Percentiles rank a stretch among this genome's conserved stretches.
Evolutionary conservation across 257 asterid species (phyloP).

Genomic region (Plantago elongata): DNA sequence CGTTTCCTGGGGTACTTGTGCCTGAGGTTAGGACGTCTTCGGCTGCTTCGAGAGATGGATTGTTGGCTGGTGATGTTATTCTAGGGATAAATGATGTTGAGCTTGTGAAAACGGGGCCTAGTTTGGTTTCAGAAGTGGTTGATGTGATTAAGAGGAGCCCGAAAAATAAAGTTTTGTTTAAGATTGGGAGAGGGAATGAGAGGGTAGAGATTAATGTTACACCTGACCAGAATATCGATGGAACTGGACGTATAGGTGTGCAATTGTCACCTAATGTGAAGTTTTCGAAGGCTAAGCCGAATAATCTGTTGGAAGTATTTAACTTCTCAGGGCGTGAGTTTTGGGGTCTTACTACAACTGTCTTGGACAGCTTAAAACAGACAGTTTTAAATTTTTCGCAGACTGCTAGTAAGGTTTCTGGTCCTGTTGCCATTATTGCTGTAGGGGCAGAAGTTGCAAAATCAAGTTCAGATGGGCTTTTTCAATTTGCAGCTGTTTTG

Average conservation of each 20-base stretch:
- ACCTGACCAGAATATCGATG: slow-evolving; percentile 77
- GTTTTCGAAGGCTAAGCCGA: slow-evolving; percentile 57
- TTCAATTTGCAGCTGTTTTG: slow-evolving; percentile 83
- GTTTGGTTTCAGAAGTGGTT: slow-evolving; percentile 74
- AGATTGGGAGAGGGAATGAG: slow-evolving; percentile 52
- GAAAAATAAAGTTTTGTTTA: slow-evolving; percentile 47
- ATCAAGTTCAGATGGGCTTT: slow-evolving; percentile 83
- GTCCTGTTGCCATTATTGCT: slow-evolving; percentile 95
- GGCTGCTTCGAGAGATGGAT: slow-evolving; percentile 82
- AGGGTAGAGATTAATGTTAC: slow-evolving; percentile 50
- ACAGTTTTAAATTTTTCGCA: slow-evolving; percentile 81
- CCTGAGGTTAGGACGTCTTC: slow-evolving; percentile 93
- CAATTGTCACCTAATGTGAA: slow-evolving; percentile 78
- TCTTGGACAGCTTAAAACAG: slow-evolving; percentile 76
- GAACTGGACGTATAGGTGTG: slow-evolving; percentile 85
- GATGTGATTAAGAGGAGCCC: slow-evolving; percentile 66
- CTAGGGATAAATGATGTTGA: slow-evolving; percentile 61
- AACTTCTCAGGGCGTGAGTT: slow-evolving; percentile 76
- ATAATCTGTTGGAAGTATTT: slow-evolving; percentile 52
- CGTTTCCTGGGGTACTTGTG: slow-evolving; percentile 91
- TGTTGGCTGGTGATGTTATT: slow-evolving; percentile 83
- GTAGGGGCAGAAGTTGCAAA: slow-evolving; percentile 98
- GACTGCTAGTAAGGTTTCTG: slow-evolving; percentile 89
- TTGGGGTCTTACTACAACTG: slow-evolving; percentile 68
- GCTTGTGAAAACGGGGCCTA: slow-evolving; percentile 52